phyloP scores from a whole-genome alignment of 1,139 yeast genomes.

The Kodamaea anthophila region DNA sequence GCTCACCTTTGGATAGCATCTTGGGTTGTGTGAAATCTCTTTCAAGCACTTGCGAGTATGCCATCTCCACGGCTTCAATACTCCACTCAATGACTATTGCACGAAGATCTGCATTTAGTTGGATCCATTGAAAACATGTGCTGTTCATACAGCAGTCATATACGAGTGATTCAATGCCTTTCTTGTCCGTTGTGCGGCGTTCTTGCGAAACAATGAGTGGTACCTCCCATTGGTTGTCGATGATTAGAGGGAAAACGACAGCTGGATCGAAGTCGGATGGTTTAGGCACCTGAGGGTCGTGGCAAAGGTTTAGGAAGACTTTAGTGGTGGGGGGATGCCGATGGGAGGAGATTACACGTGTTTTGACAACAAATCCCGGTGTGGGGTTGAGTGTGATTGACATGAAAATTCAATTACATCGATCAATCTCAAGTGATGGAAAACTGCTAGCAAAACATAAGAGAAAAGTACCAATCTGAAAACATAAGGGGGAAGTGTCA shows the following conservation, averaged over 20 bases:
- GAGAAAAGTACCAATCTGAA: no score
- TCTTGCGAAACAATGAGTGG: conserved; percentile 66
- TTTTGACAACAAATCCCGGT: conserved; percentile 63
- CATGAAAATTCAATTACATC: no score
- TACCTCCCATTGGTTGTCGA: conserved; percentile 76
- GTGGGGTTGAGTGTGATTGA: conserved; percentile 29
- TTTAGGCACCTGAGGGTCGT: conserved; percentile 55
- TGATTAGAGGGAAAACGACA: conserved; percentile 56
- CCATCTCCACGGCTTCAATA: conserved; percentile 59
- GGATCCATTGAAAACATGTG: conserved; percentile 56
- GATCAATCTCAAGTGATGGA: no score
- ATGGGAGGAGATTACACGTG: conserved; percentile 37
- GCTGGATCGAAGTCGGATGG: conserved; percentile 49
- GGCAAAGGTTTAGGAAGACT: conserved; percentile 74
- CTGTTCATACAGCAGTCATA: conserved; percentile 73
- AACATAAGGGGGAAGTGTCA: no score
- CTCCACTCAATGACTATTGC: conserved; percentile 56
- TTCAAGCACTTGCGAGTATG: conserved; percentile 33
- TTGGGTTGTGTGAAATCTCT: conserved; percentile 51
- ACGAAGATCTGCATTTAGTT: conserved; percentile 44
- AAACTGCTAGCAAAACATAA: no score
- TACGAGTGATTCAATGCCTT: conserved; percentile 58
- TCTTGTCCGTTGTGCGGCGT: conserved; percentile 57
- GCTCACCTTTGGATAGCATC: conserved; percentile 54
- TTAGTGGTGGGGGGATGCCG: conserved; percentile 40